Evolutionary conservation across 2,329 filamentous ascomycete genomes (phyloP), one percentile per base, ranked within the genome.

Genomic region (Aureobasidium sp.): DNA sequence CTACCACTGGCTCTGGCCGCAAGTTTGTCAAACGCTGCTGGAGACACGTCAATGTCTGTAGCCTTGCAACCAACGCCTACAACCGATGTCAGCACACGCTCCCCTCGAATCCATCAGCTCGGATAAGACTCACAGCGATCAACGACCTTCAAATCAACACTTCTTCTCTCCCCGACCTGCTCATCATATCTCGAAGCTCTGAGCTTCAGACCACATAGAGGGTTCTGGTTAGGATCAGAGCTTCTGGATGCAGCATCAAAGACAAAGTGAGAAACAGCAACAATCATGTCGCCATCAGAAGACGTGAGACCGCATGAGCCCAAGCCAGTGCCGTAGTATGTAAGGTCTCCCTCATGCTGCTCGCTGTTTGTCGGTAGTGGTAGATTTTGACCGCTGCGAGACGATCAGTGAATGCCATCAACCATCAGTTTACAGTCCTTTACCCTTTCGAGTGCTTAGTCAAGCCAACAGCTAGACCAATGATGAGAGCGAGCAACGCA

Each of bases 291-390:
- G 8, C 70, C 72, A 8, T 78, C 75, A 1, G 69, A 72, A 57
- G 81, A 83, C 1, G 73, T 77, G 33, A 80, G 72, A 5, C 88
- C 89, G 69, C 89, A 93, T 0, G 88, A 84, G 13, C 89, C 88
- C 4, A 89, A 77, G 0, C 72, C 81, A 0, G 86, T 82, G 19
- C 76, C 74, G 70, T 88, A 92, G 74, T 85, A 92, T 0, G 86
- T 90, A 54, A 89, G 70, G 53, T 89, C 85, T 57, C 86, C 87
- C 4, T 74, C 79, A 66, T 82, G 83, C 0, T 79, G 77, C 1
- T 78, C 75, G 11, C 76, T 75, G 60, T 80, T 77, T 25, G 73
- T 74, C 2, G 81, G 81, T 8, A 83, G 74, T 3, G 81, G 80
- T 7, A 83, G 73, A 63, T 80, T 78, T 43, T 70, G 66, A 57